phyloP scores from a whole-genome alignment of 106 monocot species.

The Dendrobium chrysotoxum region DNA sequence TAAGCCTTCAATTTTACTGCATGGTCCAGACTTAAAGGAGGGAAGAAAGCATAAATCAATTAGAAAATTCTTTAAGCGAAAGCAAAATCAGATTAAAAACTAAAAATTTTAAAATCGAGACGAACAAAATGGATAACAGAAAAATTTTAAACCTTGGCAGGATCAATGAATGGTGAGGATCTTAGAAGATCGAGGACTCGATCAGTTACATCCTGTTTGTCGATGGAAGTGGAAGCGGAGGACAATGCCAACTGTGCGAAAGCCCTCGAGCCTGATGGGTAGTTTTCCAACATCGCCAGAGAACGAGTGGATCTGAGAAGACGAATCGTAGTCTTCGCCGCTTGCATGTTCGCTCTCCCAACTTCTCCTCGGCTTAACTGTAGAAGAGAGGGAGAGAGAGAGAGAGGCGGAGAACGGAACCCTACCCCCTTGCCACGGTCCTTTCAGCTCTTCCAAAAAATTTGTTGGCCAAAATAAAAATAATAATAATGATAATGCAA shows the following conservation, averaged over 20 bases:
- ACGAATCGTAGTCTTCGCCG: not conserved
- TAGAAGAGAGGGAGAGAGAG: not conserved
- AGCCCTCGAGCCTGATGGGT: not conserved
- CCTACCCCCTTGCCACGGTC: not conserved
- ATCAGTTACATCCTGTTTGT: conserved; percentile 14
- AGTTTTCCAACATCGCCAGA: not conserved
- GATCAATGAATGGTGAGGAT: conserved; percentile 14
- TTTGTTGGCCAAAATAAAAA: too few species aligned
- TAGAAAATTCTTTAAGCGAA: not conserved
- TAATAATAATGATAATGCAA: too few species aligned
- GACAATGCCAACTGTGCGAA: not conserved
- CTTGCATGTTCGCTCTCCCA: not conserved
- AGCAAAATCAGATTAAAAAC: not conserved
- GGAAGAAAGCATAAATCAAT: too few species aligned
- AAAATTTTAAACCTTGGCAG: conserved; percentile 3
- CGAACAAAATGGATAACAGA: not conserved
- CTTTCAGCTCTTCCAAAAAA: too few species aligned
- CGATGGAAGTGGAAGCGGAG: not conserved
- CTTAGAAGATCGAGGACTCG: conserved; percentile 17
- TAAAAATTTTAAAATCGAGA: too few species aligned
- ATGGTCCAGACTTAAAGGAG: too few species aligned
- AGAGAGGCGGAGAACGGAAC: not conserved
- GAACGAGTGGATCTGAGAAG: not conserved
- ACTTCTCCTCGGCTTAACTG: not conserved
- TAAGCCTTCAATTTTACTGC: too few species aligned